Conservation (phyloP, 371 early-diverging fungal genomes). For the Mucor saturninus region DNA sequence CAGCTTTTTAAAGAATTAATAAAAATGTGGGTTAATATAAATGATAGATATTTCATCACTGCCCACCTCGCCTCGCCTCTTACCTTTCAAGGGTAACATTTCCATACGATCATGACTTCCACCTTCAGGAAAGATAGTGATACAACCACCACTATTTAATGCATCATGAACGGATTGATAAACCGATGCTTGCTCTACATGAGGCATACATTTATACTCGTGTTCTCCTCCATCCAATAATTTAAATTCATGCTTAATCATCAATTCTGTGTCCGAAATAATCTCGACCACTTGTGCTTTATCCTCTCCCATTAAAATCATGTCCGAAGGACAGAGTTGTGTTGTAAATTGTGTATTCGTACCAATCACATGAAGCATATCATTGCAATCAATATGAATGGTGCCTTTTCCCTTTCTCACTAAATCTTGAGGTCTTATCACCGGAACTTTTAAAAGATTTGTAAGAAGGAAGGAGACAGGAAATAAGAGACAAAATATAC, state of each 20-base stretch:
- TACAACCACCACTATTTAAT: slow-evolving; percentile 74
- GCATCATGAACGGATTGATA: slow-evolving; percentile 79
- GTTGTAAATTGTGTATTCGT: slow-evolving; percentile 70
- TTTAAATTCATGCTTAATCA: slow-evolving; percentile 61
- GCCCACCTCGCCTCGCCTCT: too few species aligned
- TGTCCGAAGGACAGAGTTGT: slow-evolving; percentile 60
- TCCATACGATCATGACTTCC: slow-evolving; percentile 94
- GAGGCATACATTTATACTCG: slow-evolving; percentile 76
- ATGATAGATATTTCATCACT: not conserved
- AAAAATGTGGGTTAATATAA: not conserved
- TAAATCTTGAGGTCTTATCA: slow-evolving; percentile 86
- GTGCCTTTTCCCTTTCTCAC: slow-evolving; percentile 69
- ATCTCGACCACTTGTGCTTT: slow-evolving; percentile 71
- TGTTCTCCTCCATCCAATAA: slow-evolving; percentile 19
- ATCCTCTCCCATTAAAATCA: slow-evolving; percentile 62
- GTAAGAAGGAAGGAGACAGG: not conserved
- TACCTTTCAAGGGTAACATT: slow-evolving; percentile 91
- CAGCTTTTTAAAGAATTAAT: slow-evolving; percentile 45
- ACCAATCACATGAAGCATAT: slow-evolving; percentile 71
- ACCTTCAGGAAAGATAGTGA: slow-evolving; percentile 97
- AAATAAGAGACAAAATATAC: slow-evolving; percentile 9
- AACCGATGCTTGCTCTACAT: slow-evolving; percentile 83
- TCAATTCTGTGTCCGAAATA: slow-evolving; percentile 78
- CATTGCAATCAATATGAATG: slow-evolving; percentile 61
- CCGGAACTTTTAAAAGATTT: slow-evolving; percentile 79